Percentiles rank a stretch among this genome's conserved stretches.
Conservation (phyloP, 129 eudicot genomes). For the Pulicaria dysenterica region DNA sequence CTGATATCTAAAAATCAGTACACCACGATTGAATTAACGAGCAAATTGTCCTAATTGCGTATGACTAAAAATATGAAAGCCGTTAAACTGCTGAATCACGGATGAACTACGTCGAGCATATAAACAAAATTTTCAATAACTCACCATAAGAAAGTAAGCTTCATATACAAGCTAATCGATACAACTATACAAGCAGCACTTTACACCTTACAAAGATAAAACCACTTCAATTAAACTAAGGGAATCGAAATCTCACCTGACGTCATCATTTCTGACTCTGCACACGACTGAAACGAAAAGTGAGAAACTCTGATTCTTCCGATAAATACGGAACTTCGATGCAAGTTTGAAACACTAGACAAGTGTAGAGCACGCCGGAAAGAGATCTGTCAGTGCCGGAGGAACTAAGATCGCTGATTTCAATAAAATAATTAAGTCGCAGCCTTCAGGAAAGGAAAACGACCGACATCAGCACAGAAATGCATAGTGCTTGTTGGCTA, state of each 20-base stretch:
- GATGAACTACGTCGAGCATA: slow-evolving; percentile 4
- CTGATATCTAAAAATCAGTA: slow-evolving; percentile 1
- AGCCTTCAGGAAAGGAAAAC: not conserved
- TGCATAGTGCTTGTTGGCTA: not conserved
- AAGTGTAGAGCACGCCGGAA: slow-evolving; percentile 12
- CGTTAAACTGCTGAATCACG: not conserved
- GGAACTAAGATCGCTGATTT: slow-evolving; percentile 21
- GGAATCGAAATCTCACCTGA: slow-evolving; percentile 30
- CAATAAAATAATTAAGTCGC: not conserved
- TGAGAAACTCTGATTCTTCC: slow-evolving; percentile 1
- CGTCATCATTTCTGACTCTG: slow-evolving; percentile 31
- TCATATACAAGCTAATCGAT: slow-evolving; percentile 1
- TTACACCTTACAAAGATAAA: not conserved
- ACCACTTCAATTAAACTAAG: not conserved
- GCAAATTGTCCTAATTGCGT: not conserved
- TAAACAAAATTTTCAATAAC: slow-evolving; percentile 1
- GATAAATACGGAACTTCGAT: not conserved
- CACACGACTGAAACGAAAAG: slow-evolving; percentile 10
- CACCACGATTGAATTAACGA: not conserved
- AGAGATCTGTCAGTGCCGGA: slow-evolving; percentile 25
- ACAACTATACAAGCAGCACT: not conserved
- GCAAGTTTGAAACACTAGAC: not conserved
- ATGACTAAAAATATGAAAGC: slow-evolving; percentile 13
- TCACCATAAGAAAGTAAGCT: slow-evolving; percentile 12
- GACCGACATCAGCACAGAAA: not conserved